Percentiles rank a stretch among this genome's conserved stretches.
Evolutionary conservation across 1,139 yeast genomes (phyloP).

Genomic region (Candida anutae): DNA sequence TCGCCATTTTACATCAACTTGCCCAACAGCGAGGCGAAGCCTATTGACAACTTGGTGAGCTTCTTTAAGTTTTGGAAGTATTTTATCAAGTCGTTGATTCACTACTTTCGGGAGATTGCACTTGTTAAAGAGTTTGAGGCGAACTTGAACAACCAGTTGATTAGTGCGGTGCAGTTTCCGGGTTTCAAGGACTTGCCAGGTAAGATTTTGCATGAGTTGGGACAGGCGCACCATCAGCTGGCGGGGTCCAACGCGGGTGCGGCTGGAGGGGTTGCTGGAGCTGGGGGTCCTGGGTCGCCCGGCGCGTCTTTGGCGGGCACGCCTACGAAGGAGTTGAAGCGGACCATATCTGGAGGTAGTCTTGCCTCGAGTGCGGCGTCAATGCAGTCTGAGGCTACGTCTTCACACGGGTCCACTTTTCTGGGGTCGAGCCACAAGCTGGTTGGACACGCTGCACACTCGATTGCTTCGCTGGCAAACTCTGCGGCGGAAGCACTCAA

Average conservation of each 20-base stretch:
- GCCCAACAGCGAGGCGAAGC: slow-evolving; percentile 34
- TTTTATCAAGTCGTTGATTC: slow-evolving; percentile 52
- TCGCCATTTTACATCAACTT: slow-evolving; percentile 36
- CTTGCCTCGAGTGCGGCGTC: not conserved
- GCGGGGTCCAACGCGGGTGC: no score
- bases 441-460: not conserved
- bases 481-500: slow-evolving; percentile 3
- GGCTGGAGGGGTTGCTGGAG: not conserved
- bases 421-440: not conserved
- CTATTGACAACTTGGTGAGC: slow-evolving; percentile 43
- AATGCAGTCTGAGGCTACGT: not conserved
- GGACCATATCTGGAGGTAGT: not conserved
- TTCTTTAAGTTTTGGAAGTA: slow-evolving; percentile 68
- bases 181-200: slow-evolving; percentile 31
- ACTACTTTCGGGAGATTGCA: slow-evolving; percentile 55
- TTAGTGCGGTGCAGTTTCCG: slow-evolving; percentile 55
- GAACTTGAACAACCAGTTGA: slow-evolving; percentile 54
- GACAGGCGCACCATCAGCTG: not conserved
- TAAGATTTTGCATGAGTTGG: slow-evolving; percentile 8
- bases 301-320: slow-evolving; percentile 4
- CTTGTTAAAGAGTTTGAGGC: slow-evolving; percentile 65
- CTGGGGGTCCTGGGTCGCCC: slow-evolving; percentile 1
- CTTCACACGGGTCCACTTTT: not conserved
- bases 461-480: not conserved
- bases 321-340: slow-evolving; percentile 8